Evolutionary conservation across 2,329 filamentous ascomycete species (phyloP).

Genomic region (Emericellopsis atlantica): DNA sequence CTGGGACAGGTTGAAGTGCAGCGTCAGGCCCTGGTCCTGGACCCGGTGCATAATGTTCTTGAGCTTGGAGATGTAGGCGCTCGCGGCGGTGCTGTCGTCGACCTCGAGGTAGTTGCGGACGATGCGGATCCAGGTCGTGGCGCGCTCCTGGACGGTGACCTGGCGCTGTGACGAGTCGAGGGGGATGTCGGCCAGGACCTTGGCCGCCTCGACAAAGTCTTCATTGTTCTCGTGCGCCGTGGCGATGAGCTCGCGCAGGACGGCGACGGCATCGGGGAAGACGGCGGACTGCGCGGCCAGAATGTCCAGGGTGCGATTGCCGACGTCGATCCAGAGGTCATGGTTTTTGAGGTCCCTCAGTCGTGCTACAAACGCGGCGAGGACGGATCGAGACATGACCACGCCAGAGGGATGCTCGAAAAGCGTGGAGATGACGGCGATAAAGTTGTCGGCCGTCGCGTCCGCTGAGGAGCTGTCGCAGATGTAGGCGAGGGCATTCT

Average conservation of each 20-base stretch:
- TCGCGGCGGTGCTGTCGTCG: constrained; percentile 76
- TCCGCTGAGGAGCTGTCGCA: constrained; percentile 24
- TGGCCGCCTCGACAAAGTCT: constrained; percentile 68
- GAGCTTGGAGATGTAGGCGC: constrained; percentile 83
- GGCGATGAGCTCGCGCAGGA: constrained; percentile 69
- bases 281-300: constrained; percentile 49
- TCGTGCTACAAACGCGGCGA: constrained; percentile 50
- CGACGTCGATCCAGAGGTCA: constrained; percentile 63
- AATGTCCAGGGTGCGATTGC: constrained; percentile 56
- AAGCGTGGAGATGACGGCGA: constrained; percentile 53
- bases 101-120: constrained; percentile 90
- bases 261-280: constrained; percentile 75
- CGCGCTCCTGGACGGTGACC: constrained; percentile 71
- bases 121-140: constrained; percentile 82
- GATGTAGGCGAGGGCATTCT: constrained; percentile 29
- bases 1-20: constrained; percentile 85
- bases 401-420: constrained; percentile 60
- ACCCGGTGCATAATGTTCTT: constrained; percentile 84
- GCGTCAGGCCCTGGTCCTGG: constrained; percentile 56
- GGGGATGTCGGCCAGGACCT: constrained; percentile 68
- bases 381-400: constrained; percentile 60
- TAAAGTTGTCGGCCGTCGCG: constrained; percentile 42
- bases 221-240: constrained; percentile 73
- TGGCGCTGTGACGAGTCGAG: constrained; percentile 82
- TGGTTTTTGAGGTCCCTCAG: constrained; percentile 49